Base-by-base conservation (phyloP, 305 asterid species). In the Withania somnifera region DNA sequence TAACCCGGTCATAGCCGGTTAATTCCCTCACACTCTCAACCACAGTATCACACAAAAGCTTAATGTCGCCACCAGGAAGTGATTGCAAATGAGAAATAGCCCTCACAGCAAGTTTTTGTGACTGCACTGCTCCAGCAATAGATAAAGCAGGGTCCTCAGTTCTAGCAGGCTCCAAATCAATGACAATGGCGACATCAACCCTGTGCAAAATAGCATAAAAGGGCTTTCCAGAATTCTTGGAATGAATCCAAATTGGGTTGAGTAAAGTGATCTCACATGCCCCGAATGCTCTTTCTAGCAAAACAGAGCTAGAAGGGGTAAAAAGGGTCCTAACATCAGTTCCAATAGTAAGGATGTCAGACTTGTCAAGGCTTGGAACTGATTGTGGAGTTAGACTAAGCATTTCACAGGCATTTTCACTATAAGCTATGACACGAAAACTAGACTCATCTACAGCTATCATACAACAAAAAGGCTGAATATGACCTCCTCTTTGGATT, bases 71-170 rank as follows among this genome's bases (percentile, higher is more conserved):
- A 52, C 98, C 97, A 1, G 98, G 97, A 3, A 95, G 93, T 1
- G 99, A 93, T 82, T 95, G 99, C 85, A 95, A 81, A 51, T 89
- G 94, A 10, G 99, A 93, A 84, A 95, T 95, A 8, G 98, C 99
- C 82, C 95, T 84, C 30, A 95, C 99, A 0, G 98, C 97, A 1
- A 95, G 92, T 86, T 93, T 95, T 90, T 95, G 98, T 2, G 98
- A 92, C 85, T 95, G 99, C 77, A 93, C 98, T 4, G 98, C 98
- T 11, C 98, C 98, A 0, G 97, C 98, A 57, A 93, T 89, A 7
- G 98, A 93, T 20, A 95, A 86, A 1, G 97, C 97, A 1, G 99
- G 98, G 56, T 95, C 99, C 90, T 91, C 97, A 0, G 89, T 89
- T 82, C 96, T 91, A 1, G 98, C 98, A 28, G 97, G 98, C 91